Percentiles rank a stretch among this genome's conserved stretches.
phyloP scores from a whole-genome alignment of 805 yeast species.

The Zygosaccharomyces bailii region DNA sequence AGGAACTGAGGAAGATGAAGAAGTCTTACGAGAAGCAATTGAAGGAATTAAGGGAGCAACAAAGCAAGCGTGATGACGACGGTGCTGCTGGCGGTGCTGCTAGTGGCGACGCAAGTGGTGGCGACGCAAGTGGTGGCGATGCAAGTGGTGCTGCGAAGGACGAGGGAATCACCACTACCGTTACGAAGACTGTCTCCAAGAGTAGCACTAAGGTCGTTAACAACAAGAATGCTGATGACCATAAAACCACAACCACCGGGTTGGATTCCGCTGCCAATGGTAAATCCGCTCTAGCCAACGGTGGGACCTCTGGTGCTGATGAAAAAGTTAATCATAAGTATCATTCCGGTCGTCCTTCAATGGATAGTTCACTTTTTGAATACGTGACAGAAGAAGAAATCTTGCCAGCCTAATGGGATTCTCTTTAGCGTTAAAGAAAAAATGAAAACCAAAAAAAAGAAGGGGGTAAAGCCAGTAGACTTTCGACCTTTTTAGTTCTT shows the following conservation, averaged over 20 bases:
- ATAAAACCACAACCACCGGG: too few relatives aligned
- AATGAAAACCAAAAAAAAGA: not conserved
- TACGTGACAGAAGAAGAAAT: slow-evolving; percentile 28
- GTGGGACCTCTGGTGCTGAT: not conserved
- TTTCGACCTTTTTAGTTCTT: not conserved
- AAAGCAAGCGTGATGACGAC: slow-evolving; percentile 5
- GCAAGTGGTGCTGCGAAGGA: not conserved
- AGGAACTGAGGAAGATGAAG: slow-evolving; percentile 21
- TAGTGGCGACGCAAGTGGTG: not conserved
- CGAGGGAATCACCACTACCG: too few relatives aligned
- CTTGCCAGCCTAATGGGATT: slow-evolving; percentile 8
- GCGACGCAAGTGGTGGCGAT: not conserved
- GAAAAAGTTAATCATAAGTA: not conserved
- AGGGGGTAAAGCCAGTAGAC: not conserved
- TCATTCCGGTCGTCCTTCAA: slow-evolving; percentile 2
- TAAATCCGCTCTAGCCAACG: not conserved
- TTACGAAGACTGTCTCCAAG: not conserved
- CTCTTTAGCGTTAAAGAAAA: not conserved
- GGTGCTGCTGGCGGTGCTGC: not conserved
- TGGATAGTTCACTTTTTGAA: slow-evolving; percentile 24
- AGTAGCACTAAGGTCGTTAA: not conserved
- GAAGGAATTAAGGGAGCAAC: slow-evolving; percentile 16
- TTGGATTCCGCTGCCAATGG: not conserved
- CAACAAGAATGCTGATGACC: not conserved
- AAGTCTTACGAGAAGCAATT: slow-evolving; percentile 22